Conservation (phyloP, 2,329 filamentous ascomycete species). For the Colletotrichum acutatum region DNA sequence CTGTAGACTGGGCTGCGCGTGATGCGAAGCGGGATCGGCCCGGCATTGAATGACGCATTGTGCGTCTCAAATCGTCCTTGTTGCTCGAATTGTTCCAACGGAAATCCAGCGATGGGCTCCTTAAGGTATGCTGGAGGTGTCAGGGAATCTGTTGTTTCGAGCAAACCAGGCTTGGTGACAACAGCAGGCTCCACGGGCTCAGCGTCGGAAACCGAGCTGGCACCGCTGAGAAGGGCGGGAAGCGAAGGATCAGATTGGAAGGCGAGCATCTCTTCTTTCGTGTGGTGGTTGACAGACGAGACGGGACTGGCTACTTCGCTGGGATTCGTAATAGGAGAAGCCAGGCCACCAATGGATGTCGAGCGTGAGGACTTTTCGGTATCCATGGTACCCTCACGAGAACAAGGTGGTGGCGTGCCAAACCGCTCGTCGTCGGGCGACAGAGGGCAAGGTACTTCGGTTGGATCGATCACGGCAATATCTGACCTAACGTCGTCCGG, state of each 20-base stretch:
- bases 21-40: slow-evolving; percentile 42
- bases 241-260: slow-evolving; percentile 74
- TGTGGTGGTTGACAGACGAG: slow-evolving; percentile 50
- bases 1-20: slow-evolving; percentile 12
- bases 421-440: slow-evolving; percentile 57
- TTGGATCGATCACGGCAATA: slow-evolving; percentile 41
- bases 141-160: slow-evolving; percentile 65
- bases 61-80: slow-evolving; percentile 46
- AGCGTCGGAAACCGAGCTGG: slow-evolving; percentile 72
- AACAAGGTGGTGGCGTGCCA: slow-evolving; percentile 42
- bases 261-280: slow-evolving; percentile 58
- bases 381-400: slow-evolving; percentile 53
- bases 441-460: slow-evolving; percentile 52
- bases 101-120: slow-evolving; percentile 58
- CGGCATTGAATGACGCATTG: slow-evolving; percentile 39
- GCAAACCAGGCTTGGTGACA: slow-evolving; percentile 54
- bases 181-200: slow-evolving; percentile 66
- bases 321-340: slow-evolving; percentile 65
- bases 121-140: slow-evolving; percentile 64
- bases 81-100: slow-evolving; percentile 53
- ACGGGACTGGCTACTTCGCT: slow-evolving; percentile 64
- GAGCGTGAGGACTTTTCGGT: slow-evolving; percentile 64
- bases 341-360: slow-evolving; percentile 59
- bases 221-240: slow-evolving; percentile 71
- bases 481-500: slow-evolving; percentile 22